Evolutionary conservation across 768 basidiomycete species (phyloP).

Genomic region (Hemileccinum impolitum): DNA sequence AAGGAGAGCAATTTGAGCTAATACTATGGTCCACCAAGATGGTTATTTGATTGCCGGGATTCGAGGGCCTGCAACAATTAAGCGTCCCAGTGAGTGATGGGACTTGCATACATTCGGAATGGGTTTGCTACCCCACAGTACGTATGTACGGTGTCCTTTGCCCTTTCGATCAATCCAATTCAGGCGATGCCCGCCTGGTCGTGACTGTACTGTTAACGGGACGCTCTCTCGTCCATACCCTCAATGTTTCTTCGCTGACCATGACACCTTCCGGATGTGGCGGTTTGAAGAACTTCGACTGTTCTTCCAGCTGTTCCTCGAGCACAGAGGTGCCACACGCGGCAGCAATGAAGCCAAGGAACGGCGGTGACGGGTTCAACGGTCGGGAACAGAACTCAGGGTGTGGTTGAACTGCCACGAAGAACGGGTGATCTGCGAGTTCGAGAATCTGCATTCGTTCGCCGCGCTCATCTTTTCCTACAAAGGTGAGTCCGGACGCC

Average conservation of each 20-base stretch:
- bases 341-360: conserved; percentile 94
- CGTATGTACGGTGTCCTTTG: not conserved
- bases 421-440: conserved; percentile 88
- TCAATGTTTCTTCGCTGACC: conserved; percentile 63
- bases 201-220: conserved; percentile 24
- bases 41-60: too few relatives aligned
- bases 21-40: too few relatives aligned
- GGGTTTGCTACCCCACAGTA: too few relatives aligned
- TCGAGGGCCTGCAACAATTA: too few relatives aligned
- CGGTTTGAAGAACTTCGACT: conserved; percentile 58
- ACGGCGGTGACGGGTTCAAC: conserved; percentile 94
- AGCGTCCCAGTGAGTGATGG: too few relatives aligned
- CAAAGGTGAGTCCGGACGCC: conserved; percentile 68
- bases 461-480: conserved; percentile 92
- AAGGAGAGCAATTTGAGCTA: too few relatives aligned
- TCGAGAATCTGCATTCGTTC: conserved; percentile 98
- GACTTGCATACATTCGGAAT: too few relatives aligned
- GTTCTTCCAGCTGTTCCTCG: conserved; percentile 67
- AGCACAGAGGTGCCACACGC: conserved; percentile 55
- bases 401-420: conserved; percentile 92
- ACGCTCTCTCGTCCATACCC: conserved; percentile 32
- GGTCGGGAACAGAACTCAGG: conserved; percentile 99
- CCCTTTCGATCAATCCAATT: conserved; percentile 13
- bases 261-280: conserved; percentile 76
- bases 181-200: conserved; percentile 21